A percentile compares a stretch with the other conserved stretches of the same genome.
These are phyloP conservation scores for Saturnispora gosingensis DNA, from an alignment of 805 yeast genomes.

Conservation along the genomic window DNA sequence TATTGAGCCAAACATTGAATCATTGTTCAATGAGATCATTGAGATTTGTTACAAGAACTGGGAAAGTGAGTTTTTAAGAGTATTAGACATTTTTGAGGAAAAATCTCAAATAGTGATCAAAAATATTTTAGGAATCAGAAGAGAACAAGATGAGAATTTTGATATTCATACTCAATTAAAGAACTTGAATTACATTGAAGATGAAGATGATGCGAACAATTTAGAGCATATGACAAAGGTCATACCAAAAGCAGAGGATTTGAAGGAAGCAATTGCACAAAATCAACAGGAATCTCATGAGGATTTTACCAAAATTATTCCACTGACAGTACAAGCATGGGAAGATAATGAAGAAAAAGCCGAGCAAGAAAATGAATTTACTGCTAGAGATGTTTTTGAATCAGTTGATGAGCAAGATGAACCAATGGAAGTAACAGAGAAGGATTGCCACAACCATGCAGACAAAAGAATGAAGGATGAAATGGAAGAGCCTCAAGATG, in stretches of 20 bases:
- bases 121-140: neutral
- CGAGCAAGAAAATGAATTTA: neutral
- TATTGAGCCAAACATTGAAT: conserved; percentile 9
- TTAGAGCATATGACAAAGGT: conserved; percentile 26
- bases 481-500: neutral
- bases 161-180: neutral
- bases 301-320: conserved; percentile 33
- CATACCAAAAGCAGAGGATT: conserved; percentile 14
- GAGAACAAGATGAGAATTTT: neutral
- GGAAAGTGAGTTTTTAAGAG: conserved; percentile 11
- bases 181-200: conserved; percentile 4
- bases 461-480: neutral
- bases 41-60: conserved; percentile 9
- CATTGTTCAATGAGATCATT: conserved; percentile 11
- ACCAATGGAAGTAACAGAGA: neutral
- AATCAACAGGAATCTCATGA: conserved; percentile 10
- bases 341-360: neutral
- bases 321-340: conserved; percentile 12
- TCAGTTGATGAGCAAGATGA: conserved; percentile 4
- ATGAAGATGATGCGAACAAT: conserved; percentile 13
- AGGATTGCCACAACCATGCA: neutral
- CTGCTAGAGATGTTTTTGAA: neutral
- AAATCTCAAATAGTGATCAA: conserved; percentile 1
- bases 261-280: conserved; percentile 5
- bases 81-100: neutral